Percentiles rank a stretch among this genome's conserved stretches.
Evolutionary conservation across 371 early-diverging fungal species (phyloP).

Genomic region (Syncephalis fuscata): DNA sequence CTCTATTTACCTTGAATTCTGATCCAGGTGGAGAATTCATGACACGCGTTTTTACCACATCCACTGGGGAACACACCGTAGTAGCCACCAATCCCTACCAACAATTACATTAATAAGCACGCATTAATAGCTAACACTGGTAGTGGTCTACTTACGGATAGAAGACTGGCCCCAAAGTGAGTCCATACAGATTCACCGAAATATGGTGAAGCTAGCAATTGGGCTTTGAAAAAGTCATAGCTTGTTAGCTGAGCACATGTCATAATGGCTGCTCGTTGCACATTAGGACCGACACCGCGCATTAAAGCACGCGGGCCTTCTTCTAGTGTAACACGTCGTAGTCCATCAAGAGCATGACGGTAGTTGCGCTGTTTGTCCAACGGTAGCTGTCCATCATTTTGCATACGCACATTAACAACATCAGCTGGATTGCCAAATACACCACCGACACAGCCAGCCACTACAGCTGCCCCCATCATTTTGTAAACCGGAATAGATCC

Average conservation of each 20-base stretch:
- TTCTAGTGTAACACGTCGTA: slow-evolving; percentile 38
- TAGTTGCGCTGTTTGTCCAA: slow-evolving; percentile 45
- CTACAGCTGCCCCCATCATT: not conserved
- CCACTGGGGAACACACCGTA: slow-evolving; percentile 69
- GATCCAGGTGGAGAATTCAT: slow-evolving; percentile 39
- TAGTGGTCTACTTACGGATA: slow-evolving; percentile 55
- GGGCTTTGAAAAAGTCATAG: slow-evolving; percentile 52
- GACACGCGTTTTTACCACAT: slow-evolving; percentile 81
- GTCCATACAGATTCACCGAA: slow-evolving; percentile 42
- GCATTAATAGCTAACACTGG: no score
- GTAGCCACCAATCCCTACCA: slow-evolving; percentile 70
- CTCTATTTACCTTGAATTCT: slow-evolving; percentile 12
- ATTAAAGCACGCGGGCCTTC: slow-evolving; percentile 48
- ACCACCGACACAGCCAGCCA: slow-evolving; percentile 52
- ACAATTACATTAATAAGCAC: no score
- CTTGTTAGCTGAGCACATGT: slow-evolving; percentile 55
- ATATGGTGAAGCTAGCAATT: slow-evolving; percentile 29
- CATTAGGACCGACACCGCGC: slow-evolving; percentile 56
- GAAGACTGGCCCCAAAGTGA: slow-evolving; percentile 57
- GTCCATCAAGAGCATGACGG: slow-evolving; percentile 56
- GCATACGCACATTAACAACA: slow-evolving; percentile 69
- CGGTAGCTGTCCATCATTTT: slow-evolving; percentile 64
- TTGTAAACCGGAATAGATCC: not conserved
- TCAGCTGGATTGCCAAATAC: slow-evolving; percentile 73
- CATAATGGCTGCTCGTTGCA: slow-evolving; percentile 61